These are phyloP conservation scores for Podaxis sp. DNA, from an alignment of 768 basidiomycete species.

Conservation along the genomic window DNA sequence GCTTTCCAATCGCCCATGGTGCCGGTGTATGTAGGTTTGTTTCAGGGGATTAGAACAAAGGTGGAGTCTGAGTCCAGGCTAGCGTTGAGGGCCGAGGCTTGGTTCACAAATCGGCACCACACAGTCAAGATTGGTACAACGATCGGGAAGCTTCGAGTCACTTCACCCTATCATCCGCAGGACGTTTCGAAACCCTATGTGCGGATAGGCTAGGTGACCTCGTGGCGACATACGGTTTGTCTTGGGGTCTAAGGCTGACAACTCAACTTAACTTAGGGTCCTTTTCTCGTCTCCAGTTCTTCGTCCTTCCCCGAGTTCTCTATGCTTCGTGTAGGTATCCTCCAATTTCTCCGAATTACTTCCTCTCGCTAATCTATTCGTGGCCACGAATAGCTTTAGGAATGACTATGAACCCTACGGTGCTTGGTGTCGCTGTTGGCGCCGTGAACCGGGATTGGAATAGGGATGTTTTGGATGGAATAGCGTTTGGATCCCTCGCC, in stretches of 20 bases:
- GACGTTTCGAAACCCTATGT: not conserved
- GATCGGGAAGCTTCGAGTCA: not conserved
- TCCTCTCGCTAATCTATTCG: too few species aligned
- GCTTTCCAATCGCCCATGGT: too few species aligned
- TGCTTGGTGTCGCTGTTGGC: not conserved
- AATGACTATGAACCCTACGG: not conserved
- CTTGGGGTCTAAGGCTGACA: constrained; percentile 6
- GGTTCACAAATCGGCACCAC: not conserved
- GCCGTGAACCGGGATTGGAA: not conserved
- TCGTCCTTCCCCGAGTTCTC: not conserved
- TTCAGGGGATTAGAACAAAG: too few species aligned
- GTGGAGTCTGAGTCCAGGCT: too few species aligned
- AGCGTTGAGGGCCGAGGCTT: not conserved
- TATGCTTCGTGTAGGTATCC: too few species aligned
- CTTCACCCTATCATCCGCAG: not conserved
- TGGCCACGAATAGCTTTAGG: not conserved
- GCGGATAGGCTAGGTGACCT: not conserved
- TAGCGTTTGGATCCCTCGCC: not conserved
- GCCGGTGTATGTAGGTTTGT: too few species aligned
- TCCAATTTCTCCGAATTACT: too few species aligned
- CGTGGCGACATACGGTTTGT: not conserved
- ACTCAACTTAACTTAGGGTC: not conserved
- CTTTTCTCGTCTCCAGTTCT: not conserved
- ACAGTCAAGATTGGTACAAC: not conserved
- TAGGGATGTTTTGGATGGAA: not conserved